These are phyloP conservation scores for Ceratocystiopsis minuta DNA, from an alignment of 2,329 filamentous ascomycete genomes.

Conservation along the genomic window DNA sequence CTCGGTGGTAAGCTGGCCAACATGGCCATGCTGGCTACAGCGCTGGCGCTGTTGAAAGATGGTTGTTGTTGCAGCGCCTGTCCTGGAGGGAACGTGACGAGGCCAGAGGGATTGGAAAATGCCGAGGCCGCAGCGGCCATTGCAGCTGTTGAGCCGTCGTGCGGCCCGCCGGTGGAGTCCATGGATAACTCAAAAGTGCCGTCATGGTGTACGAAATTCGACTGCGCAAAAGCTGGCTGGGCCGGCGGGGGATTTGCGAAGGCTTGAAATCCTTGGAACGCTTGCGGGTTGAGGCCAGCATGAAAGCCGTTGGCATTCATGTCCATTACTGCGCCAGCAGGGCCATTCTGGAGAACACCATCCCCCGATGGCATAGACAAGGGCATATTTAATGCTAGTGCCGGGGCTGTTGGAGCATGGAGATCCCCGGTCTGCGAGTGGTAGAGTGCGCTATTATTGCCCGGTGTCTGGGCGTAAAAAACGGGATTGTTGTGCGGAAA, in stretches of 20 bases:
- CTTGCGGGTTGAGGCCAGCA: constrained; percentile 22
- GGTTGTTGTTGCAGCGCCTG: constrained; percentile 2
- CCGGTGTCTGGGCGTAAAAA: constrained; percentile 78
- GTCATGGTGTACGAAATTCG: constrained; percentile 65
- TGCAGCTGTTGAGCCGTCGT: constrained; percentile 42
- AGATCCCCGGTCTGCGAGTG: constrained; percentile 73
- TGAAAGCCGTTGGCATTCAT: constrained; percentile 48
- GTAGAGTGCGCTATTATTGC: constrained; percentile 54
- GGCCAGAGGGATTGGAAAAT: constrained; percentile 1
- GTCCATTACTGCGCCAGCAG: constrained; percentile 28
- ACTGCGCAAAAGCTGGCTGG: constrained; percentile 51
- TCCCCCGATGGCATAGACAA: constrained; percentile 57
- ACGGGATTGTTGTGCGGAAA: constrained; percentile 66
- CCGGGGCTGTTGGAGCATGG: constrained; percentile 67
- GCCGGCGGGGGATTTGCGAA: constrained; percentile 46
- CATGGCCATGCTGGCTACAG: constrained; percentile 18
- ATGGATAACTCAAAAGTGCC: constrained; percentile 57
- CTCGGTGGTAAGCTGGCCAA: constrained; percentile 29
- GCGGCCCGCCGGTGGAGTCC: constrained; percentile 24
- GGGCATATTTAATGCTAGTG: constrained; percentile 21
- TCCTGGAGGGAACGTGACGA: constrained; percentile 3
- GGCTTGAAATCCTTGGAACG: constrained; percentile 48
- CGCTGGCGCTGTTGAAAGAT: neutral
- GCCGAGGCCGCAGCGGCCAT: constrained; percentile 19
- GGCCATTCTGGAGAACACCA: constrained; percentile 33